Percentiles rank a stretch among this genome's conserved stretches.
Conservation (phyloP, 306 rosid species). For the Prinsepia uniflora region DNA sequence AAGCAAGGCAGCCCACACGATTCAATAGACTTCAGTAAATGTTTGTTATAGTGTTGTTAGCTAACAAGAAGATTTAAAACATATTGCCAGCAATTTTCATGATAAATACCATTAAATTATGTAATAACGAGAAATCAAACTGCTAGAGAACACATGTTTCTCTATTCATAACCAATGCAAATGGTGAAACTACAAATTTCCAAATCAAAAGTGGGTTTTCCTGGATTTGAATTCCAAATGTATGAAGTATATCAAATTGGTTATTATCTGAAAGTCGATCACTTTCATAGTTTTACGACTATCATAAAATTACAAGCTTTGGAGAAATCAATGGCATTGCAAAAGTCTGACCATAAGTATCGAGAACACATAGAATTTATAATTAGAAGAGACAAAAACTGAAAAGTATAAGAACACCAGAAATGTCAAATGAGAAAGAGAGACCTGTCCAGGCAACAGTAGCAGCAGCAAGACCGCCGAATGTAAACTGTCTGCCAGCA, state of each 20-base stretch:
- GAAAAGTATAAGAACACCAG: not conserved
- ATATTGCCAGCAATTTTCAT: no score
- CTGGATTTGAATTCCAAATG: not conserved
- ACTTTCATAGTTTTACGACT: no score
- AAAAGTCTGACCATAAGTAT: not conserved
- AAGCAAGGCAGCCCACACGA: not conserved
- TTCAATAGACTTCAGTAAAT: not conserved
- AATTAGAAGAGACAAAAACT: not conserved
- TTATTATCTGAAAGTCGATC: not conserved
- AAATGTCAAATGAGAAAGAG: slow-evolving; percentile 5
- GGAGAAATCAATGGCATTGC: not conserved
- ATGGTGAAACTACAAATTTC: not conserved
- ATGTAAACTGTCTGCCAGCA: slow-evolving; percentile 21
- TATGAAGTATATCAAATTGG: not conserved
- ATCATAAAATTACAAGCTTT: not conserved
- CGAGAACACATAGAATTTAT: not conserved
- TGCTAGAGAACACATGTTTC: not conserved
- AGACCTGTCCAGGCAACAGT: slow-evolving; percentile 49
- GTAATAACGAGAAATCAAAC: no score
- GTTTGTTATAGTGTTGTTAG: no score
- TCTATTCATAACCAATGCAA: not conserved
- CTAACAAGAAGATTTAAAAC: no score
- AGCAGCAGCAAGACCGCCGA: slow-evolving; percentile 37
- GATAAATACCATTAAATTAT: no score
- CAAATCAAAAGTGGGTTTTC: not conserved